Evolutionary conservation across 345 rosid species (phyloP).

Genomic region (Populus deltoides): DNA sequence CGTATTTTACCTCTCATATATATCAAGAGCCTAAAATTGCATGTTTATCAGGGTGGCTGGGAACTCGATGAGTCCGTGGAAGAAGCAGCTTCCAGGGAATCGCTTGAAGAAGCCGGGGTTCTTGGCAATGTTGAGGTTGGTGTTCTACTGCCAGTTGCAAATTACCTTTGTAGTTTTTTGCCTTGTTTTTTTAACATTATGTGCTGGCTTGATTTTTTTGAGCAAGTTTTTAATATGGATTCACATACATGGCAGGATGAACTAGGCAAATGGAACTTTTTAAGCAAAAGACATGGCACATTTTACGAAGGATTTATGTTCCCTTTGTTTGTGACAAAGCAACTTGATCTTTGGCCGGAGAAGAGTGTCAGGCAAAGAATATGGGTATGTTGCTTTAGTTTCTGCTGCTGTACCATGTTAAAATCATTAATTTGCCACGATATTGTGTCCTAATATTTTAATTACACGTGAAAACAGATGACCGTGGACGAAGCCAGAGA

Average conservation of each 20-base stretch:
- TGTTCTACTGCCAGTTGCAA: too few relatives aligned
- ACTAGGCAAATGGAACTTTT: slow-evolving; percentile 76
- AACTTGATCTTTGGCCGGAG: slow-evolving; percentile 84
- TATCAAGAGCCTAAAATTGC: neutral
- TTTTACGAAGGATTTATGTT: slow-evolving; percentile 87
- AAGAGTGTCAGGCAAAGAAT: slow-evolving; percentile 55
- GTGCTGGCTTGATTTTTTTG: neutral
- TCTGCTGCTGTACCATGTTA: neutral
- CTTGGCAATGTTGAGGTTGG: slow-evolving; percentile 68
- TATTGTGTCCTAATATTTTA: neutral
- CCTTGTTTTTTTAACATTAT: neutral
- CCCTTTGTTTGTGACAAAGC: slow-evolving; percentile 72
- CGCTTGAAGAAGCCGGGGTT: slow-evolving; percentile 87
- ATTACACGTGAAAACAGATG: slow-evolving; percentile 39
- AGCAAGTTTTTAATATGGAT: neutral
- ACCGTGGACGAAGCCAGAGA: slow-evolving; percentile 65
- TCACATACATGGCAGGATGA: slow-evolving; percentile 39
- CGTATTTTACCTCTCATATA: neutral
- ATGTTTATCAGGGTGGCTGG: slow-evolving; percentile 74
- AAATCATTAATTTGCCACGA: neutral
- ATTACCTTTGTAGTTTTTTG: neutral
- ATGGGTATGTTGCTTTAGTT: slow-evolving; percentile 47
- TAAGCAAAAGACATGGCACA: slow-evolving; percentile 74
- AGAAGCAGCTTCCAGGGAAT: slow-evolving; percentile 78
- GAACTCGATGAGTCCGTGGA: slow-evolving; percentile 80